These are phyloP conservation scores for Chernovozyma sophiae-reginae DNA, from an alignment of 1,139 yeast genomes.

Conservation along the genomic window DNA sequence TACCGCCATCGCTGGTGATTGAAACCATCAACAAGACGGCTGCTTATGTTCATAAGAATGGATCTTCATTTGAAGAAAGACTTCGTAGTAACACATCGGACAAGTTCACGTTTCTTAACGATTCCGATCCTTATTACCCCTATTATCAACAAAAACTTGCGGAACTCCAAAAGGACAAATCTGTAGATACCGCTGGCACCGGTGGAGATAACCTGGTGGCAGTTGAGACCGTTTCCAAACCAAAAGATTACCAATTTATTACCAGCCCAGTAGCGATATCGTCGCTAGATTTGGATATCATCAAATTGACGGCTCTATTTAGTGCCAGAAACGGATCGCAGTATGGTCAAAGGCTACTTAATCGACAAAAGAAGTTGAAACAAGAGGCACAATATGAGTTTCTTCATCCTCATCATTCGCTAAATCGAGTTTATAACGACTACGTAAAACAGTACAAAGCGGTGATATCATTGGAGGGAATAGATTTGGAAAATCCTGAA, in stretches of 20 bases:
- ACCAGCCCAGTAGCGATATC: conserved; percentile 54
- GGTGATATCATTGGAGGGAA: conserved; percentile 20
- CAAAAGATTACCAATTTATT: conserved; percentile 43
- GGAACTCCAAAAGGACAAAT: not conserved
- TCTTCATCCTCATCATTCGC: conserved; percentile 55
- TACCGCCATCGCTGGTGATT: conserved; percentile 14
- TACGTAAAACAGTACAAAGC: conserved; percentile 56
- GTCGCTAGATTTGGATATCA: conserved; percentile 58
- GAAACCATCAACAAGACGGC: conserved; percentile 69
- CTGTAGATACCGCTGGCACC: not conserved
- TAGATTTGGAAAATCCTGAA: conserved; percentile 12
- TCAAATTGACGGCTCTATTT: conserved; percentile 70
- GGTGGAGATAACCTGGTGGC: too few relatives aligned
- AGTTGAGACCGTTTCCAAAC: conserved; percentile 16
- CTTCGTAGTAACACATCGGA: conserved; percentile 47
- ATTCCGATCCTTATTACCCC: conserved; percentile 49
- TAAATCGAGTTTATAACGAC: conserved; percentile 48
- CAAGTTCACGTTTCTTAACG: conserved; percentile 61
- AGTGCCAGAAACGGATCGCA: conserved; percentile 53
- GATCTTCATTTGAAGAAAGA: conserved; percentile 59
- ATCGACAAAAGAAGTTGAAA: conserved; percentile 33
- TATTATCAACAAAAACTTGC: conserved; percentile 44
- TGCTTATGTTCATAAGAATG: conserved; percentile 66
- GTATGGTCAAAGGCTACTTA: conserved; percentile 34
- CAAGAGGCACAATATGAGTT: conserved; percentile 65